Evolutionary conservation across 202 grass and related monocot species (phyloP).

Genomic region (Miscanthus sacchariflorus): DNA sequence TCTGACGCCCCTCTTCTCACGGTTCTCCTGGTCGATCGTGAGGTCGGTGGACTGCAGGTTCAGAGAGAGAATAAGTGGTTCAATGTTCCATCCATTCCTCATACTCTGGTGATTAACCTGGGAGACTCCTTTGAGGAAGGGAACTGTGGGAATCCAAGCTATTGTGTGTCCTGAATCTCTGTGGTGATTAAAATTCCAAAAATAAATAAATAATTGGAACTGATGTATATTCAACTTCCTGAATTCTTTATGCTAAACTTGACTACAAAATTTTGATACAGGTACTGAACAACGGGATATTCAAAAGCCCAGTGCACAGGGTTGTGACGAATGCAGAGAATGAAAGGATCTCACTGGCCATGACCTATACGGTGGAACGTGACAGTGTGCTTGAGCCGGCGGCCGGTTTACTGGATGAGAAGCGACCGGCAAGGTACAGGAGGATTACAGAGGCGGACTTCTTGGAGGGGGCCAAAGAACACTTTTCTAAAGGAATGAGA

Average conservation of each 20-base stretch:
- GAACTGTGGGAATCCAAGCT: neutral
- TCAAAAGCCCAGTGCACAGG: slow-evolving; percentile 46
- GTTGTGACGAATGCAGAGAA: slow-evolving; percentile 40
- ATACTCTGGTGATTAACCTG: neutral
- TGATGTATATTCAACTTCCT: neutral
- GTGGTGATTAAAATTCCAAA: neutral
- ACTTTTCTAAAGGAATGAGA: neutral
- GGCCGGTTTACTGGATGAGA: slow-evolving; percentile 8
- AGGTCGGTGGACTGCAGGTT: slow-evolving; percentile 55
- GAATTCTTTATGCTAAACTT: neutral
- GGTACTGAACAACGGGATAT: slow-evolving; percentile 53
- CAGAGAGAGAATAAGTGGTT: neutral
- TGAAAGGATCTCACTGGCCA: slow-evolving; percentile 41
- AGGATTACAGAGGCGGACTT: neutral
- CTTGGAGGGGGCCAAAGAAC: neutral
- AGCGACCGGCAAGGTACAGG: neutral
- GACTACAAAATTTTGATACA: neutral
- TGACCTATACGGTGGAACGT: neutral
- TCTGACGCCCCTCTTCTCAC: slow-evolving; percentile 43
- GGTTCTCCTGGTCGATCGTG: slow-evolving; percentile 42
- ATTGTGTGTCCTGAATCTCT: neutral
- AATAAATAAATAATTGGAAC: too few species aligned
- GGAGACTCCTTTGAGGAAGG: neutral
- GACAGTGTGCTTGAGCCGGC: slow-evolving; percentile 40
- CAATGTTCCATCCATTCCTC: neutral